Evolutionary conservation across 1,139 yeast species (phyloP).

Genomic region (Magnusiomyces fungicola): DNA sequence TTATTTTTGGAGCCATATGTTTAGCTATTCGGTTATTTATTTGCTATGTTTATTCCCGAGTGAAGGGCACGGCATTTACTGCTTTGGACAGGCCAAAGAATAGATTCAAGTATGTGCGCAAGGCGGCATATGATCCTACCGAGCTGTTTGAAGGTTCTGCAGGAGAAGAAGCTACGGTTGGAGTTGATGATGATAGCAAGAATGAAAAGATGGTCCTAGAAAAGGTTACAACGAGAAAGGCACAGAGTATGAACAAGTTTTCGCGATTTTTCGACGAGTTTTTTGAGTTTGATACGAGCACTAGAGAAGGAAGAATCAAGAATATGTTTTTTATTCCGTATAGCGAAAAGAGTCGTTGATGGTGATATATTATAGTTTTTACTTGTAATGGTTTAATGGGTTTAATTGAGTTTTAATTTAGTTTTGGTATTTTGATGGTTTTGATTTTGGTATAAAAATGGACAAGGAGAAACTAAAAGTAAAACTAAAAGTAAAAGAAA

Average conservation of each 20-base stretch:
- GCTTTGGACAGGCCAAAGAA: slow-evolving; percentile 46
- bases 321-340: not conserved
- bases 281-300: slow-evolving; percentile 1
- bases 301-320: not conserved
- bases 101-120: not conserved
- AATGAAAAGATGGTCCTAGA: not conserved
- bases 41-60: slow-evolving; percentile 35
- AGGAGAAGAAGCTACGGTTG: not conserved
- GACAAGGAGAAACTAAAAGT: no score
- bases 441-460: no score
- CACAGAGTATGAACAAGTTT: not conserved
- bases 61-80: slow-evolving; percentile 43
- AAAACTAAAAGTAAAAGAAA: no score
- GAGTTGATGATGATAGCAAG: not conserved
- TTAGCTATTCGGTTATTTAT: slow-evolving; percentile 45
- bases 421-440: no score
- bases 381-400: no score
- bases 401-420: no score
- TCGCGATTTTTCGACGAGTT: not conserved
- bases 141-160: not conserved
- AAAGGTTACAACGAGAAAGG: no score
- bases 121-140: not conserved
- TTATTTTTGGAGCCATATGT: slow-evolving; percentile 48
- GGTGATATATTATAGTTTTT: no score
- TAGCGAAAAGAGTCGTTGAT: not conserved